phyloP scores from a whole-genome alignment of 1,284 basidiomycete species.

The Fistulinella staudtii region DNA sequence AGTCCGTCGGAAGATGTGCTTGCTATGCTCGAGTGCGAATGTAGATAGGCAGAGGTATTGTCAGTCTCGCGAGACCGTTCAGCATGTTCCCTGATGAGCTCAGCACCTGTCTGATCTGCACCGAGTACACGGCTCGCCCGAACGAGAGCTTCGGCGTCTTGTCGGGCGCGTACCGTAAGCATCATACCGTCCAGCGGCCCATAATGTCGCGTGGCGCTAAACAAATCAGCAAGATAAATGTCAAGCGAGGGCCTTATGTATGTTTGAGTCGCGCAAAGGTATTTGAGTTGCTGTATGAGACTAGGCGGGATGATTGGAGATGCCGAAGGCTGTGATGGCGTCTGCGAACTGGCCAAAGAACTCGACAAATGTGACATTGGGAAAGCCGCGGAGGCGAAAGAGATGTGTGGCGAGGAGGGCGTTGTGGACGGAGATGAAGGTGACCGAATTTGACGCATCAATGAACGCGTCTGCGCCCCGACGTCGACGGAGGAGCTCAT shows the following conservation, averaged over 20 bases:
- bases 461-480: slow-evolving; percentile 34
- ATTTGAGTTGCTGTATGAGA: slow-evolving; percentile 37
- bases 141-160: slow-evolving; percentile 58
- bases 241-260: slow-evolving; percentile 47
- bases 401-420: slow-evolving; percentile 23
- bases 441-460: slow-evolving; percentile 37
- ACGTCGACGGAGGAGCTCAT: slow-evolving; percentile 63
- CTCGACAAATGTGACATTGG: slow-evolving; percentile 13
- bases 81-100: slow-evolving; percentile 38
- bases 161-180: slow-evolving; percentile 54
- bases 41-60: slow-evolving; percentile 17
- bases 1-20: slow-evolving; percentile 26
- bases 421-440: slow-evolving; percentile 23
- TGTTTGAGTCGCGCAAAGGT: slow-evolving; percentile 35
- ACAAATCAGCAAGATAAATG: slow-evolving; percentile 67
- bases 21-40: slow-evolving; percentile 16
- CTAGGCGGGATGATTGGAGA: slow-evolving; percentile 35
- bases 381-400: slow-evolving; percentile 25
- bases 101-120: slow-evolving; percentile 49
- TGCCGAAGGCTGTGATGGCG: slow-evolving; percentile 15
- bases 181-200: slow-evolving; percentile 64
- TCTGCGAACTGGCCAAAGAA: slow-evolving; percentile 16
- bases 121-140: slow-evolving; percentile 63
- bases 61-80: slow-evolving; percentile 21
- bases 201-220: slow-evolving; percentile 69